Conservation (phyloP, 768 basidiomycete species). For the Boletellus sp. region DNA sequence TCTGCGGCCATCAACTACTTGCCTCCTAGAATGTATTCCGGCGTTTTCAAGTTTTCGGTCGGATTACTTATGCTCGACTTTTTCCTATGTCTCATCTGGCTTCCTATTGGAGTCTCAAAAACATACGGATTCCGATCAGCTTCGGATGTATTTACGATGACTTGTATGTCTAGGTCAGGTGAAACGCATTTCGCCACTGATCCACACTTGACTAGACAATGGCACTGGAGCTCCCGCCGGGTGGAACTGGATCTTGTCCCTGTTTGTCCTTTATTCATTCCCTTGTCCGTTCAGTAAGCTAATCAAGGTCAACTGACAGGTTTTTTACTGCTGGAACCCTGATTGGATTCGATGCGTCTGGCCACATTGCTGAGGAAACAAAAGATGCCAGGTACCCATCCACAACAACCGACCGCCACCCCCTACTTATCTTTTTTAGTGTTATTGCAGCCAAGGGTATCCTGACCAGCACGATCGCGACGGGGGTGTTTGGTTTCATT, state of each 20-base stretch:
- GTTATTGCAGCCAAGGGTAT: constrained; percentile 82
- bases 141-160: constrained; percentile 78
- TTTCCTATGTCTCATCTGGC: constrained; percentile 84
- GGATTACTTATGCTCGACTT: constrained; percentile 81
- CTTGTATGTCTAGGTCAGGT: constrained; percentile 52
- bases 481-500: constrained; percentile 74
- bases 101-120: constrained; percentile 84
- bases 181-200: neutral
- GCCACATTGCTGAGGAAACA: constrained; percentile 86
- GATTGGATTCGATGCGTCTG: constrained; percentile 88
- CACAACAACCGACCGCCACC: neutral
- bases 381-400: constrained; percentile 62
- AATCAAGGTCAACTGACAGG: constrained; percentile 51
- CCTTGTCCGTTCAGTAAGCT: neutral
- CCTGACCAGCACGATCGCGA: constrained; percentile 70
- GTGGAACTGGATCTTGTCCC: constrained; percentile 91
- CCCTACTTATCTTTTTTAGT: constrained; percentile 33
- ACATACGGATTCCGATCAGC: constrained; percentile 88
- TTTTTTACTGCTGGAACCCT: constrained; percentile 84
- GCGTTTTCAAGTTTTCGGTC: constrained; percentile 73
- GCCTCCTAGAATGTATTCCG: constrained; percentile 70
- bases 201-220: constrained; percentile 54
- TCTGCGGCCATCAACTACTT: constrained; percentile 83
- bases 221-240: constrained; percentile 82
- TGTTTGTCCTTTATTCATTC: constrained; percentile 43